phyloP scores from a whole-genome alignment of 345 rosid genomes.

The Geranium rotundifolium region DNA sequence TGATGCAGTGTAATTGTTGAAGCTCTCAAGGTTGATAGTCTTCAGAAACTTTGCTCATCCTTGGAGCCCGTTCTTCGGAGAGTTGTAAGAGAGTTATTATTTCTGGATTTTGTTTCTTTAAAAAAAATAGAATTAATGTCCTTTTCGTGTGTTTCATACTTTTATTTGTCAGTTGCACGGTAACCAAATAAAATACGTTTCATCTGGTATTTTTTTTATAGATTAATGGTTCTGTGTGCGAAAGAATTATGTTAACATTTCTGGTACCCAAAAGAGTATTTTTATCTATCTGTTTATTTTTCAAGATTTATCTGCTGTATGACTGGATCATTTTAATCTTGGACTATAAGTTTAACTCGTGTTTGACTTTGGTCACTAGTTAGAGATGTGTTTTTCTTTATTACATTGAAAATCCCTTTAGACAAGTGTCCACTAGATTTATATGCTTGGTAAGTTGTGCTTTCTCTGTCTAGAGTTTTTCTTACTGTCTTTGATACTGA shows the following conservation, averaged over 20 bases:
- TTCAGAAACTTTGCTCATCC: slow-evolving; percentile 92
- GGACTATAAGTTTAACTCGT: too few relatives aligned
- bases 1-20: slow-evolving; percentile 85
- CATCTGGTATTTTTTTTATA: neutral
- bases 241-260: neutral
- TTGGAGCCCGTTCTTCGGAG: slow-evolving; percentile 93
- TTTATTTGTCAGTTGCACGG: too few relatives aligned
- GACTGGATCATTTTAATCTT: too few relatives aligned
- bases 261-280: neutral
- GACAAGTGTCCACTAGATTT: too few relatives aligned
- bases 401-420: too few relatives aligned
- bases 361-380: too few relatives aligned
- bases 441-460: neutral
- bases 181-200: too few relatives aligned
- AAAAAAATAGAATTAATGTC: neutral
- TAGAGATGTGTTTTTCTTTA: too few relatives aligned
- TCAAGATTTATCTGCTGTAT: too few relatives aligned
- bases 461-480: slow-evolving; percentile 9
- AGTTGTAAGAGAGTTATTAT: slow-evolving; percentile 44
- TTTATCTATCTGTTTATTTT: too few relatives aligned
- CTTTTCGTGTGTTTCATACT: neutral
- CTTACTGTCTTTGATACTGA: slow-evolving; percentile 4
- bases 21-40: slow-evolving; percentile 93
- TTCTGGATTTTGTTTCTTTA: slow-evolving; percentile 2
- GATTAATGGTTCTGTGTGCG: neutral